Evolutionary conservation across 176 grass and related monocot species (phyloP), one percentile per base, ranked within the genome.

Genomic region (Lolium rigidum): DNA sequence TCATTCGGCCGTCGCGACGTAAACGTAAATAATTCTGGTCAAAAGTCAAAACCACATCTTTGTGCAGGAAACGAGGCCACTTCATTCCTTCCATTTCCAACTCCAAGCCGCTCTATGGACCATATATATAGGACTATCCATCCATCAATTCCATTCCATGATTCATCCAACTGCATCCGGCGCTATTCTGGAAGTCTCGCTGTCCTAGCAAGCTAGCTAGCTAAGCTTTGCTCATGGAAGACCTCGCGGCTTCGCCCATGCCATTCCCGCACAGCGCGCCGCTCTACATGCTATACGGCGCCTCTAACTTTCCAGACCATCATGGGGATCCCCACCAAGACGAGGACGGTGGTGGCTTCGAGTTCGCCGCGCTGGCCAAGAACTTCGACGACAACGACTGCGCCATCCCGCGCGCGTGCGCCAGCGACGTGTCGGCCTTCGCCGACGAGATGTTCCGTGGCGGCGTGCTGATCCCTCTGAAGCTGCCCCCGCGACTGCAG

Each of bases 191-290:
- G 0, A 56, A 18, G 54, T 54, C 4, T 54, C 51, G 16, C 54
- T 7, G 54, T 56, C 54, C 54, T 20, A 56, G 20, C 18, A n/a
- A 59, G 56, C 51, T 57, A 43, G 5, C 54, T 57, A n/a, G 18
- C 54, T 56, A 56, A 56, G 5, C 15, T 56, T 56, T 56, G 55
- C 57, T 21, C 28, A 89, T 89, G 82, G 76, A 85, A 38, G 82
- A 81, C 25, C 88, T 89, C 77, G 77, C 82, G 9, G 77, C 82
- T 26, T 59, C 82, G 24, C 35, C 80, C 73, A 67, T 48, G 59
- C 47, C 82, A 35, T 48, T 66, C 82, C 73, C 64, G 18, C 84
- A 83, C 74, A 90, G 89, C 84, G 84, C 89, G 58, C 89, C 84
- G 57, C 89, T 90, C 55, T 87, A 87, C 80, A 56, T 87, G 70